Evolutionary conservation across 805 yeast genomes (phyloP).

Genomic region (Brettanomyces bruxellensis): DNA sequence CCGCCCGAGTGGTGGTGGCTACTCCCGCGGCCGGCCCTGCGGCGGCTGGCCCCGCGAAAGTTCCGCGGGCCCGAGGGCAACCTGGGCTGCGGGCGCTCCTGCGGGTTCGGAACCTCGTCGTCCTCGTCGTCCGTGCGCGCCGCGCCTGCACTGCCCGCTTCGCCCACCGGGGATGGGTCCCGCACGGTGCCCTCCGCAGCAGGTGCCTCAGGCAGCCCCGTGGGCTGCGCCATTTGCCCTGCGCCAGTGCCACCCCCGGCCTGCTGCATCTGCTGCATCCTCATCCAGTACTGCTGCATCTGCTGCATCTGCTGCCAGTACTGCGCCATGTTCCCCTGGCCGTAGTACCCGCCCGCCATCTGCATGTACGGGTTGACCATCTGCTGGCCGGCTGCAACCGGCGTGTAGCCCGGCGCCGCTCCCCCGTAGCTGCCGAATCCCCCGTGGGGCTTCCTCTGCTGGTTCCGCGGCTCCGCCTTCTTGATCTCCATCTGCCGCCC

Average conservation of each 20-base stretch:
- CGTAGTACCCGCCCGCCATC: slow-evolving; percentile 24
- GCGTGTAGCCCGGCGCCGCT: not conserved
- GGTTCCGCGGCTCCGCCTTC: slow-evolving; percentile 76
- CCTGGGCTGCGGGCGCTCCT: slow-evolving; percentile 17
- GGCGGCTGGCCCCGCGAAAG: slow-evolving; percentile 13
- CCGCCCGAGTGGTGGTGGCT: slow-evolving; percentile 10
- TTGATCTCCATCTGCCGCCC: slow-evolving; percentile 82
- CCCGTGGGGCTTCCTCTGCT: slow-evolving; percentile 28
- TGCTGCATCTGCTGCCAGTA: slow-evolving; percentile 58
- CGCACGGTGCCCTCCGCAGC: not conserved
- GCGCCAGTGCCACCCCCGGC: slow-evolving; percentile 4
- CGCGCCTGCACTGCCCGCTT: not conserved
- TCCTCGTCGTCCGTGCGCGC: slow-evolving; percentile 20
- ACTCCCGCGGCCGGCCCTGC: slow-evolving; percentile 14
- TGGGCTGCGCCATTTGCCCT: not conserved
- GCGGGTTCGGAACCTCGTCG: slow-evolving; percentile 28
- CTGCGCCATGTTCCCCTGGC: slow-evolving; percentile 29
- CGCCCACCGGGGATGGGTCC: not conserved
- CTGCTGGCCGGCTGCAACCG: slow-evolving; percentile 1
- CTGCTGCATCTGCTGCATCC: slow-evolving; percentile 25
- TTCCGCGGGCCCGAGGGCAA: slow-evolving; percentile 28
- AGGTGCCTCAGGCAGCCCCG: not conserved
- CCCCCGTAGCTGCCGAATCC: not conserved
- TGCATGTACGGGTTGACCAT: slow-evolving; percentile 24
- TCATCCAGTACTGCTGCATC: slow-evolving; percentile 32